Conservation (phyloP, 257 asterid species). For the Solanum lycopersicoides region DNA sequence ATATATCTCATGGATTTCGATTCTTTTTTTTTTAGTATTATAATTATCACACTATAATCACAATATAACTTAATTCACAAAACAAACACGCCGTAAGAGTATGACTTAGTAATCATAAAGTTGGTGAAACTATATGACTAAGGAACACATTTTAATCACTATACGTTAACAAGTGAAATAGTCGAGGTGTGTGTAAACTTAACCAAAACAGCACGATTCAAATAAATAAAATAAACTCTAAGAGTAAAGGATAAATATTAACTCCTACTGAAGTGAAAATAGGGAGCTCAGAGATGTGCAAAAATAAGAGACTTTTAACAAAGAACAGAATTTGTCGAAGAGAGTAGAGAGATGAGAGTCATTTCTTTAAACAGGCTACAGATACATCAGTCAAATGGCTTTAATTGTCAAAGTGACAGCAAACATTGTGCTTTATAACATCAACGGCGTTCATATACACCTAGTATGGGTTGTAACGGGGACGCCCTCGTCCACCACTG, state of each 20-base stretch:
- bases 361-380: background rate
- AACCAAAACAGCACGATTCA: background rate
- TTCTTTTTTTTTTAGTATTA: background rate
- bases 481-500: conserved; percentile 47
- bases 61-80: background rate
- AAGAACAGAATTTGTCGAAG: background rate
- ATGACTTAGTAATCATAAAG: background rate
- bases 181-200: background rate
- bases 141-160: background rate
- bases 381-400: background rate
- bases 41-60: background rate
- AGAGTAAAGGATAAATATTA: background rate
- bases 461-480: conserved; percentile 77
- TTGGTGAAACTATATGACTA: background rate
- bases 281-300: background rate
- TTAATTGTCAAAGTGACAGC: background rate
- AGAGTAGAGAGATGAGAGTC: background rate
- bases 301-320: background rate
- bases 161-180: background rate
- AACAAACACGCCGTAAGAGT: background rate
- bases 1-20: background rate
- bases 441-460: background rate
- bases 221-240: background rate
- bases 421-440: background rate
- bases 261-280: background rate